A percentile compares a stretch with the other conserved stretches of the same genome.
phyloP scores from a whole-genome alignment of 306 rosid species.

The Lathyrus sativus region DNA sequence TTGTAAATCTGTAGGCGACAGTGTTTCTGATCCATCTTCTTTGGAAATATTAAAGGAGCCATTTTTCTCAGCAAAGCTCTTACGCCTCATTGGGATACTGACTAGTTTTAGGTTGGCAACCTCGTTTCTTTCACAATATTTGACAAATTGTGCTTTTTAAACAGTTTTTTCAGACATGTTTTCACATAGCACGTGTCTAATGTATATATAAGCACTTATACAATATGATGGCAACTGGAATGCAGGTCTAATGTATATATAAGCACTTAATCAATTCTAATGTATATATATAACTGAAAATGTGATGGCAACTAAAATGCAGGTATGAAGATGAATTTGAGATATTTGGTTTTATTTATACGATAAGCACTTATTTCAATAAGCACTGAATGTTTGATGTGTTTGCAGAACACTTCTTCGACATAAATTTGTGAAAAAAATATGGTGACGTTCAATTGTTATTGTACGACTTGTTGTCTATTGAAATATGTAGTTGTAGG shows the following conservation, averaged over 20 bases:
- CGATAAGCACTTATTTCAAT: neutral
- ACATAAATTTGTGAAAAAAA: no score
- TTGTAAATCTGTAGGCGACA: constrained; percentile 48
- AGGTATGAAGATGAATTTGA: constrained; percentile 41
- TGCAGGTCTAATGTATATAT: no score
- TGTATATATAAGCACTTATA: constrained; percentile 21
- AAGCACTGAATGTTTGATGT: constrained; percentile 34
- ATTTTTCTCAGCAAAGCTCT: constrained; percentile 75
- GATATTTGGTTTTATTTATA: neutral
- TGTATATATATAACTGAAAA: no score
- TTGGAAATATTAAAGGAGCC: constrained; percentile 66
- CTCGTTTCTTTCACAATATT: constrained; percentile 23
- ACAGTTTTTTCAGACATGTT: constrained; percentile 33
- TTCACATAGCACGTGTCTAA: constrained; percentile 3
- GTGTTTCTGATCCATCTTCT: constrained; percentile 51
- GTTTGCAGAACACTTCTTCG: constrained; percentile 71
- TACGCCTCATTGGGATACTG: constrained; percentile 75
- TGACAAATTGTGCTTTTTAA: constrained; percentile 30
- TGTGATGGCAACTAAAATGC: constrained; percentile 60
- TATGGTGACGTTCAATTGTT: no score
- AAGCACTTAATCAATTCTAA: no score
- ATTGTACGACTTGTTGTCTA: no score
- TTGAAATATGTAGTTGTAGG: no score
- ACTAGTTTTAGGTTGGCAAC: constrained; percentile 73
- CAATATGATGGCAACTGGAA: no score